These are phyloP conservation scores for Naegleria lovaniensis DNA, from an alignment of 208 protist species.

Conservation along the genomic window DNA sequence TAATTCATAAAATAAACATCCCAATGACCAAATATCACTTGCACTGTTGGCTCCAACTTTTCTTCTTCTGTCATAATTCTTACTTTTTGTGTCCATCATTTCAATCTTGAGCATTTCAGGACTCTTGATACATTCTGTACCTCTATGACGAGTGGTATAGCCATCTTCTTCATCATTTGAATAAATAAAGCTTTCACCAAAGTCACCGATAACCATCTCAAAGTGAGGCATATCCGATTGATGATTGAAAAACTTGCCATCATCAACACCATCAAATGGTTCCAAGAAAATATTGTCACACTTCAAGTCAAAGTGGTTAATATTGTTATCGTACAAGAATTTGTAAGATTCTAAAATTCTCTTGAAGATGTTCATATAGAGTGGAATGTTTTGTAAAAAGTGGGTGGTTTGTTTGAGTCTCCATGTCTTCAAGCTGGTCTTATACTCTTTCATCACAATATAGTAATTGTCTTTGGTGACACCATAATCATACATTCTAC, in stretches of 20 bases:
- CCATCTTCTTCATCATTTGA: conserved; percentile 43
- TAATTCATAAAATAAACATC: conserved; percentile 62
- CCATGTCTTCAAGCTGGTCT: conserved; percentile 50
- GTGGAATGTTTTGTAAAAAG: conserved; percentile 15
- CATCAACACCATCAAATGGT: background rate
- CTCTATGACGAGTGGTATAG: conserved; percentile 55
- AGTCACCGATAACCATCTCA: conserved; percentile 48
- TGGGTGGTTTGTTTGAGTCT: conserved; percentile 44
- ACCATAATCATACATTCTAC: conserved; percentile 62
- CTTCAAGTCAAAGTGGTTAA: conserved; percentile 63
- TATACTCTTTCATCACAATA: conserved; percentile 63
- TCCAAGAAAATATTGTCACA: conserved; percentile 58
- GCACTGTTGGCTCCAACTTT: conserved; percentile 49
- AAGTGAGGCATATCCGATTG: conserved; percentile 29
- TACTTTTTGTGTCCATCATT: conserved; percentile 49
- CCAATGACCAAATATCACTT: conserved; percentile 60
- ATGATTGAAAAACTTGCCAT: background rate
- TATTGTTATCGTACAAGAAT: conserved; percentile 40
- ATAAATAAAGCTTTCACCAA: conserved; percentile 61
- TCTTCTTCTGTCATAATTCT: conserved; percentile 48
- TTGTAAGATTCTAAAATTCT: conserved; percentile 24
- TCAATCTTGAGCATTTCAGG: conserved; percentile 57
- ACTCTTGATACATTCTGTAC: conserved; percentile 66
- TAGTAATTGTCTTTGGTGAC: conserved; percentile 61
- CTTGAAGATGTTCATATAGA: conserved; percentile 54